Conservation (phyloP, 495 filamentous ascomycete genomes). For the Penicillium mononematosum region DNA sequence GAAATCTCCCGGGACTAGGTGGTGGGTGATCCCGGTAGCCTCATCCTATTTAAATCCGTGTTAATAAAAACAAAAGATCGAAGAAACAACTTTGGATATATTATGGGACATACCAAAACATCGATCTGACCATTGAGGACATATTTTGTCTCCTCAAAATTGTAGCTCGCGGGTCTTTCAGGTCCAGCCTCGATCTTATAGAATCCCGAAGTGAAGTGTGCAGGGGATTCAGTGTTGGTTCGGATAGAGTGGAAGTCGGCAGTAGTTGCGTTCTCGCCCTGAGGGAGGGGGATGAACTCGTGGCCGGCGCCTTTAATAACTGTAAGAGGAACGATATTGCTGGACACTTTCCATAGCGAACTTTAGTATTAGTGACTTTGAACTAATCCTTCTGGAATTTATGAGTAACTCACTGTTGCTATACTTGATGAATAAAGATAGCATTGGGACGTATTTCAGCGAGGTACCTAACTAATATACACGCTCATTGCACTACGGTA, state of each 20-base stretch:
- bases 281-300: constrained; percentile 31
- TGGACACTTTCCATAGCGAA: constrained; percentile 23
- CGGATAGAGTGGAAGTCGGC: constrained; percentile 35
- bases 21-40: constrained; percentile 34
- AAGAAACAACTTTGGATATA: not conserved
- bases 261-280: constrained; percentile 31
- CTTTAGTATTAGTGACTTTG: not conserved
- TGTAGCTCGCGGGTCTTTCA: constrained; percentile 28
- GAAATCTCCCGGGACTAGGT: constrained; percentile 34
- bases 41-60: constrained; percentile 25
- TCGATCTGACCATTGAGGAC: constrained; percentile 35
- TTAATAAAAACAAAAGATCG: not conserved
- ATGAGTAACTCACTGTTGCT: constrained; percentile 4
- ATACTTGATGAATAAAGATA: not conserved
- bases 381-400: not conserved
- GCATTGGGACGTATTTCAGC: not conserved
- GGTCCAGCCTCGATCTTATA: constrained; percentile 36
- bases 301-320: constrained; percentile 37
- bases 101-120: constrained; percentile 23
- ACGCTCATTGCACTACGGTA: not conserved
- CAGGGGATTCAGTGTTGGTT: constrained; percentile 31
- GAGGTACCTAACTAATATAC: constrained; percentile 3
- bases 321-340: constrained; percentile 29
- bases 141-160: constrained; percentile 34
- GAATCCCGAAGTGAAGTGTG: constrained; percentile 33